phyloP scores from a whole-genome alignment of 177 flowering plant genomes.

The Vitis hybrid region DNA sequence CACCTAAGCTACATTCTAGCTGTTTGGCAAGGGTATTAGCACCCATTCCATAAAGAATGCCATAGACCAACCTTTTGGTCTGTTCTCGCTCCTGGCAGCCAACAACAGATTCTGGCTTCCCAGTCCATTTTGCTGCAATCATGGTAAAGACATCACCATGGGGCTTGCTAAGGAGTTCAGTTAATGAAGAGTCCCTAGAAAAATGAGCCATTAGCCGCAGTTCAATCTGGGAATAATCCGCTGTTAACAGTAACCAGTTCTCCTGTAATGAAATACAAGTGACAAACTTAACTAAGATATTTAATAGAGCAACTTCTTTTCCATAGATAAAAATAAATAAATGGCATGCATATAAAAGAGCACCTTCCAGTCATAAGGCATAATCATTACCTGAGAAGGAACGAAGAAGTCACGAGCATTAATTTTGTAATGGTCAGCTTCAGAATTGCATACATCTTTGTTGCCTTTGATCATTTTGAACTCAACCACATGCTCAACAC shows the following conservation, averaged over 20 bases:
- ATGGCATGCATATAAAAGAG: background rate
- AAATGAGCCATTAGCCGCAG: constrained; percentile 97
- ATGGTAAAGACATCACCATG: constrained; percentile 82
- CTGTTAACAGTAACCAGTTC: constrained; percentile 78
- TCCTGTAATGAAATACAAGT: constrained; percentile 51
- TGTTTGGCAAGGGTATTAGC: constrained; percentile 82
- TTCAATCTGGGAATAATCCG: constrained; percentile 98
- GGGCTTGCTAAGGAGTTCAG: constrained; percentile 71
- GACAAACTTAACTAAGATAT: background rate
- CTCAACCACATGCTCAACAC: constrained; percentile 84
- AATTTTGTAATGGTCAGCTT: constrained; percentile 39
- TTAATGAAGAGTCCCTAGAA: constrained; percentile 69
- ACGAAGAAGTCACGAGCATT: constrained; percentile 88
- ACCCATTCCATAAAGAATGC: constrained; percentile 99
- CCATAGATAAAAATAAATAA: background rate
- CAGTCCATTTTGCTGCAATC: constrained; percentile 94
- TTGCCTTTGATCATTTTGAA: constrained; percentile 44
- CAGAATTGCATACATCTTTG: constrained; percentile 28
- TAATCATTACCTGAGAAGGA: constrained; percentile 72
- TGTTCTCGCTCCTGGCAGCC: constrained; percentile 71
- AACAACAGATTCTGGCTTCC: constrained; percentile 52
- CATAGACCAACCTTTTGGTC: constrained; percentile 88
- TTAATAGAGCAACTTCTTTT: background rate
- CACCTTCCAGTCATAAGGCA: background rate
- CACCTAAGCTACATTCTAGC: constrained; percentile 70